Evolutionary conservation across 805 yeast genomes (phyloP), one percentile per base, ranked within the genome.

Genomic region (Grigorovia humatica): DNA sequence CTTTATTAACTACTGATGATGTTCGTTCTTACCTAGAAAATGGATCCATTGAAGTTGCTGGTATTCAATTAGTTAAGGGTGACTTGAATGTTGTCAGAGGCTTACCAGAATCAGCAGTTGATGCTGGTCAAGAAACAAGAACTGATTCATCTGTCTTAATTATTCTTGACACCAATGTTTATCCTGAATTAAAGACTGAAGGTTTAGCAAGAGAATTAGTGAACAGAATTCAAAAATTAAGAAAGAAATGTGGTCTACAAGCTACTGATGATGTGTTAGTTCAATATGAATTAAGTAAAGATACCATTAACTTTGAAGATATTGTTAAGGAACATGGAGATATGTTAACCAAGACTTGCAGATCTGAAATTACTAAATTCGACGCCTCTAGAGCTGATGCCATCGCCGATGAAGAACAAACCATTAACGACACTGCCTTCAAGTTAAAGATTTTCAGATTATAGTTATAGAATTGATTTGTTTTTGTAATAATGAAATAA

Each of bases 121-220:
- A 76, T 43, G 76, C 75, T 38, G 97, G 96, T 47, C 85, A 82
- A 61, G 97, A 89, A 67, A 80, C 84, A 43, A 84, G 96, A 77
- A 78, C 96, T 49, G 93, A 86, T 59, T 84, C 82, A 61, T 96
- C 89, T 63, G 96, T 91, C 40, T 80, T 93, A 68, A 78, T 91
- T 65, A 85, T 93, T 57, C 75, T 93, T 69, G 99, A 93, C 65
- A 85, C 88, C 58, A 87, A 85, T 59, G 72, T 89, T 51, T 85
- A 93, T 66, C 88, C 88, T 44, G 96, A 90, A 60, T 77, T 91
- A 69, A 83, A 84, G 73, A 82, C 87, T 48, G 98, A 93, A 74
- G 98, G 98, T 69, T 76, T 87, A 61, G 96, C 96, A 7, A 88
- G 99, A 76, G 98, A 93, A 71, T 78, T 93, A 66, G 80, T 93